phyloP scores from a whole-genome alignment of 2,329 filamentous ascomycete genomes.

The Xylaria sp. region DNA sequence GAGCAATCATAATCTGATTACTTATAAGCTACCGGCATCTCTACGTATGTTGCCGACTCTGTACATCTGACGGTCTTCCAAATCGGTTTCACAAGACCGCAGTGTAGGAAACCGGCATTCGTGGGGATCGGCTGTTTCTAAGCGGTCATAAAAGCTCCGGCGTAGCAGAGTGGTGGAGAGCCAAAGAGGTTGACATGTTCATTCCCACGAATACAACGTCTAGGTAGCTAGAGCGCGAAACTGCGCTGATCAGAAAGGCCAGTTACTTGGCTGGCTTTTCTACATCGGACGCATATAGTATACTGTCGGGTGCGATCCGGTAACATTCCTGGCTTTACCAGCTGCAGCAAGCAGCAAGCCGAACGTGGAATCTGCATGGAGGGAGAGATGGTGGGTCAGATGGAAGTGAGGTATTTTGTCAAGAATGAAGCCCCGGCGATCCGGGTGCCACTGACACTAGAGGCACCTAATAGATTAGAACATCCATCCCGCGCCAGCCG shows the following conservation, averaged over 20 bases:
- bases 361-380: not conserved
- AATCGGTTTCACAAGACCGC: slow-evolving; percentile 15
- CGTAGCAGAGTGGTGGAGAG: slow-evolving; percentile 25
- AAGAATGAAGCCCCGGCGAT: slow-evolving; percentile 27
- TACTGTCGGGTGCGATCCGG: slow-evolving; percentile 19
- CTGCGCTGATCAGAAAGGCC: slow-evolving; percentile 12
- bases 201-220: slow-evolving; percentile 19
- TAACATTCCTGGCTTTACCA: not conserved
- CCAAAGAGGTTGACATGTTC: slow-evolving; percentile 14
- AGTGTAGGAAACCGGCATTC: slow-evolving; percentile 25
- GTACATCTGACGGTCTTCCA: not conserved
- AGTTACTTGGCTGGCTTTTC: not conserved
- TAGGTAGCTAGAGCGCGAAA: slow-evolving; percentile 17
- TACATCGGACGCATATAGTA: slow-evolving; percentile 6
- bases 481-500: slow-evolving; percentile 36
- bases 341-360: not conserved
- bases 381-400: slow-evolving; percentile 27
- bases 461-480: slow-evolving; percentile 31
- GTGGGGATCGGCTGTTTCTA: slow-evolving; percentile 12
- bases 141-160: slow-evolving; percentile 31
- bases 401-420: slow-evolving; percentile 34
- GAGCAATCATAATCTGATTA: slow-evolving; percentile 15
- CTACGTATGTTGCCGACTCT: slow-evolving; percentile 5
- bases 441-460: slow-evolving; percentile 33
- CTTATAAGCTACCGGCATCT: not conserved